Conservation (phyloP, 192 early-diverging fungal species). For the Entomortierella lignicola region DNA sequence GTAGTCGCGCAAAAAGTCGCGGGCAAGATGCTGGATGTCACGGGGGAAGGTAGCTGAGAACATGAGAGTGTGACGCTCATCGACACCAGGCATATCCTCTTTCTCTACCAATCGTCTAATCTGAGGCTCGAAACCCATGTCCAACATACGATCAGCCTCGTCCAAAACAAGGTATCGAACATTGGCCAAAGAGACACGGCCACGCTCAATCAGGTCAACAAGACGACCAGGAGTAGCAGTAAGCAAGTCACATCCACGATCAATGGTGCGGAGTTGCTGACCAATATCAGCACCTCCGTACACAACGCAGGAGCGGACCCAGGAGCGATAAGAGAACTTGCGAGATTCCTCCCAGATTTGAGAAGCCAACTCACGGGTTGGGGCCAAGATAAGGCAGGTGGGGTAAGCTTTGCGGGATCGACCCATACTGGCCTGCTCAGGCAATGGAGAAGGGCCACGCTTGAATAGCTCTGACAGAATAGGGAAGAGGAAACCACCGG, state of each 20-base stretch:
- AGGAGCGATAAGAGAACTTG: slow-evolving; percentile 88
- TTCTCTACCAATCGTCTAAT: slow-evolving; percentile 90
- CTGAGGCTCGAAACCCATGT: slow-evolving; percentile 93
- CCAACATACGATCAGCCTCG: slow-evolving; percentile 98
- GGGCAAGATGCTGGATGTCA: slow-evolving; percentile 86
- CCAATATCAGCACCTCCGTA: slow-evolving; percentile 96
- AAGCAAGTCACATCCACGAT: slow-evolving; percentile 92
- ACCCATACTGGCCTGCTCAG: slow-evolving; percentile 63
- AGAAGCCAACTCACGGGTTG: slow-evolving; percentile 94
- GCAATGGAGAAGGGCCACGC: slow-evolving; percentile 73
- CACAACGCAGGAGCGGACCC: slow-evolving; percentile 92
- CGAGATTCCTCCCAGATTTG: slow-evolving; percentile 94
- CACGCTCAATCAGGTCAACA: slow-evolving; percentile 91
- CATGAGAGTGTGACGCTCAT: slow-evolving; percentile 92
- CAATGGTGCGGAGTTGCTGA: slow-evolving; percentile 87
- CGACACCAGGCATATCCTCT: slow-evolving; percentile 76
- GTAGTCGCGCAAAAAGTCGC: slow-evolving; percentile 86
- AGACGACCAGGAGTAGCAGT: slow-evolving; percentile 98
- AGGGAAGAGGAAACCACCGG: slow-evolving; percentile 97
- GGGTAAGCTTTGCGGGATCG: slow-evolving; percentile 83
- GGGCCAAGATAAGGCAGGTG: slow-evolving; percentile 86
- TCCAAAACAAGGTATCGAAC: slow-evolving; percentile 92
- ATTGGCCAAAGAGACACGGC: slow-evolving; percentile 79
- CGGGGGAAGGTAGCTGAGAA: slow-evolving; percentile 95
- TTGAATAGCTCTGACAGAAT: slow-evolving; percentile 93